Percentiles rank a stretch among this genome's conserved stretches.
Evolutionary conservation across 257 asterid genomes (phyloP).

Genomic region (Cinchona pubescens): DNA sequence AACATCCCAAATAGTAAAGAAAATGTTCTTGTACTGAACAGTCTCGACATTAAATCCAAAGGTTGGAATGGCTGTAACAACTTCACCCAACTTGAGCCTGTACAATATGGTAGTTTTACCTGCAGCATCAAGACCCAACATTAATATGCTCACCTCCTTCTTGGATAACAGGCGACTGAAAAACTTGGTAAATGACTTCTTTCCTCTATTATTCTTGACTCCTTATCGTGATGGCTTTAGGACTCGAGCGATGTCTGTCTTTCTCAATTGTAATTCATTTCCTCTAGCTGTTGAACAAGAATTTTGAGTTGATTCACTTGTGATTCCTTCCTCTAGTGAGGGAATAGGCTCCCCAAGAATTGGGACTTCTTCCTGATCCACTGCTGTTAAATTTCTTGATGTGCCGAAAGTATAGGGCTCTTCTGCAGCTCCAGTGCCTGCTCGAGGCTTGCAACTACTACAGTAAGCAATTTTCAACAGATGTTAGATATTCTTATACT

Average conservation of each 20-base stretch:
- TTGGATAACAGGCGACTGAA: too few relatives aligned
- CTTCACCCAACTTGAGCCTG: too few relatives aligned
- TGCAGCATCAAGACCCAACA: too few relatives aligned
- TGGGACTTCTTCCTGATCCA: neutral
- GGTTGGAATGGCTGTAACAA: too few relatives aligned
- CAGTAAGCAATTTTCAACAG: slow-evolving; percentile 13
- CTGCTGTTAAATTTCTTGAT: neutral
- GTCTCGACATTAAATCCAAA: too few relatives aligned
- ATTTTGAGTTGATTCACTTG: neutral
- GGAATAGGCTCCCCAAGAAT: neutral
- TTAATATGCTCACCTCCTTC: too few relatives aligned
- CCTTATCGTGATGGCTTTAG: neutral
- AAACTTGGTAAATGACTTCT: too few relatives aligned
- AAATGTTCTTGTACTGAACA: too few relatives aligned
- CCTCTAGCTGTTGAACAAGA: neutral
- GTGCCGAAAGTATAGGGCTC: neutral
- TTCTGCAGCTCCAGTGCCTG: neutral
- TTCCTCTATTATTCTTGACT: too few relatives aligned
- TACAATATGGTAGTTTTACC: too few relatives aligned
- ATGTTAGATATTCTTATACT: slow-evolving; percentile 9
- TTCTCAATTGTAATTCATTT: too few relatives aligned
- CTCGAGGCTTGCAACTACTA: slow-evolving; percentile 11
- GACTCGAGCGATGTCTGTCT: neutral
- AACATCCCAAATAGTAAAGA: too few relatives aligned
- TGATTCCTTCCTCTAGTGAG: neutral